phyloP scores from a whole-genome alignment of 768 basidiomycete genomes.

The Pholiota microspora region DNA sequence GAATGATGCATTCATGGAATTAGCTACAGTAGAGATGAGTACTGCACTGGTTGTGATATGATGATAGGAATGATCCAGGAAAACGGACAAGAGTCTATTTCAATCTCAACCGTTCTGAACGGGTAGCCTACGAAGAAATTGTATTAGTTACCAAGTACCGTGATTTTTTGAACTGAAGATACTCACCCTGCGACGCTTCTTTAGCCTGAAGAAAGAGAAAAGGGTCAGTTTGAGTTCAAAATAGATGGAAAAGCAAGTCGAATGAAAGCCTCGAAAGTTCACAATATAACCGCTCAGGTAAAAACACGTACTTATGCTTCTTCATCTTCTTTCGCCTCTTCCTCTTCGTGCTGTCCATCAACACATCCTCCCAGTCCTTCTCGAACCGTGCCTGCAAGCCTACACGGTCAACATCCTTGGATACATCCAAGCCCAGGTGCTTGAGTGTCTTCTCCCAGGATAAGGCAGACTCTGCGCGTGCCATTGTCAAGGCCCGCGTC shows the following conservation, averaged over 20 bases:
- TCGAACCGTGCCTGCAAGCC: slow-evolving; percentile 52
- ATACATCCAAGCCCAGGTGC: slow-evolving; percentile 58
- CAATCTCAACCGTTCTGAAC: slow-evolving; percentile 23
- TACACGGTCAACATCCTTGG: slow-evolving; percentile 47
- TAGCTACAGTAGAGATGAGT: slow-evolving; percentile 16
- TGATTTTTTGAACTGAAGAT: neutral
- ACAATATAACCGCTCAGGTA: neutral
- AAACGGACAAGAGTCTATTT: slow-evolving; percentile 12
- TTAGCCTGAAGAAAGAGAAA: slow-evolving; percentile 52
- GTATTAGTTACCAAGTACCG: slow-evolving; percentile 10
- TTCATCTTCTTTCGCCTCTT: slow-evolving; percentile 94
- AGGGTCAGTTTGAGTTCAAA: neutral
- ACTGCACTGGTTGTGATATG: slow-evolving; percentile 15
- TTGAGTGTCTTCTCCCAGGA: slow-evolving; percentile 71
- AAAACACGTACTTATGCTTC: slow-evolving; percentile 82
- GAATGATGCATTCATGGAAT: slow-evolving; percentile 16
- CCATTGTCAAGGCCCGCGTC: slow-evolving; percentile 71
- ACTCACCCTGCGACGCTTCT: slow-evolving; percentile 86
- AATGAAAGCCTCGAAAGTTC: neutral
- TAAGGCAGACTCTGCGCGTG: slow-evolving; percentile 55
- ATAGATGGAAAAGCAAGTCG: neutral
- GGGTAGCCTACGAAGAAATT: slow-evolving; percentile 38
- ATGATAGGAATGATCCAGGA: slow-evolving; percentile 2
- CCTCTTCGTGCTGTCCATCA: slow-evolving; percentile 80
- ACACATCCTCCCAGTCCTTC: slow-evolving; percentile 60